Conservation (phyloP, 371 early-diverging fungal genomes). For the Sporodiniella umbellata region DNA sequence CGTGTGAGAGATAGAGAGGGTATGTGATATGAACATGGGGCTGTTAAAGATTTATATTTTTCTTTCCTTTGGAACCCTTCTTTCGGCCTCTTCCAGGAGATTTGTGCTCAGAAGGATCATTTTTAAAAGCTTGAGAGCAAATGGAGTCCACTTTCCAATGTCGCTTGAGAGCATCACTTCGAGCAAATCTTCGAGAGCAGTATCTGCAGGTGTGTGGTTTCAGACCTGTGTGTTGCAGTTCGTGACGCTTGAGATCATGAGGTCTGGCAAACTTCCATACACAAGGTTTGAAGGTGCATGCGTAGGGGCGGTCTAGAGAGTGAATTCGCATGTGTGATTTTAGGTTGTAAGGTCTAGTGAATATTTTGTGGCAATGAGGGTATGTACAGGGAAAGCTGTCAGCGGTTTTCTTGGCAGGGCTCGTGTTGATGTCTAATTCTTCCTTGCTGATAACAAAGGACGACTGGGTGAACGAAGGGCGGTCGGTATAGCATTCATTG, state of each 20-base stretch:
- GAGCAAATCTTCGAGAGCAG: slow-evolving; percentile 68
- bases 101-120: background rate
- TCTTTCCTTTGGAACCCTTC: slow-evolving; percentile 1
- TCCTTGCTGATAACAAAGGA: background rate
- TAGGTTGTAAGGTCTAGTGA: slow-evolving; percentile 76
- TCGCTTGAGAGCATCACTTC: slow-evolving; percentile 69
- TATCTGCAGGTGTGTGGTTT: slow-evolving; percentile 56
- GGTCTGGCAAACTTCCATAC: slow-evolving; percentile 60
- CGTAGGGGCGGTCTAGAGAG: slow-evolving; percentile 69
- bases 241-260: slow-evolving; percentile 82
- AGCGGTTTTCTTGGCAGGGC: background rate
- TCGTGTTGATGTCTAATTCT: too few relatives aligned
- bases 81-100: background rate
- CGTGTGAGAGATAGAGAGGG: too few relatives aligned
- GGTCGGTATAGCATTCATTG: too few relatives aligned
- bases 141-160: slow-evolving; percentile 34
- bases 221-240: slow-evolving; percentile 56
- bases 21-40: too few relatives aligned
- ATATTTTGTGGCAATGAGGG: slow-evolving; percentile 60
- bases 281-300: slow-evolving; percentile 53
- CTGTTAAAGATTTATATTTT: background rate
- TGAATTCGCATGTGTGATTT: slow-evolving; percentile 76
- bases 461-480: background rate
- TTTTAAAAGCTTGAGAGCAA: slow-evolving; percentile 11
- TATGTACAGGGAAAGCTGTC: slow-evolving; percentile 9